Percentiles rank a stretch among this genome's conserved stretches.
Conservation (phyloP, 139 green algal species). For the Chlamydomonas asymmetrica region DNA sequence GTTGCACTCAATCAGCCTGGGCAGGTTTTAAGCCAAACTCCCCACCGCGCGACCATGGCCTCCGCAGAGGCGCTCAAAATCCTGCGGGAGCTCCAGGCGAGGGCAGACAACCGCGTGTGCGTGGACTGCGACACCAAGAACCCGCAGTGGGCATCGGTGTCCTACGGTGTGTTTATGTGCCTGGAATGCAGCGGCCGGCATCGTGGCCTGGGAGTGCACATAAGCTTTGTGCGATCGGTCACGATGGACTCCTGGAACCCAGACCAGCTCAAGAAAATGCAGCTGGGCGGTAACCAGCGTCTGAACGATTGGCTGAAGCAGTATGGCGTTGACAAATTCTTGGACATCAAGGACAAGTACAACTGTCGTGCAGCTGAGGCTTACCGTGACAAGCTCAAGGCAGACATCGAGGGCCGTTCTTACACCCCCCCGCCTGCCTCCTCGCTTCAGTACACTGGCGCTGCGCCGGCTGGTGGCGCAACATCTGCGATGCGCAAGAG, state of each 20-base stretch:
- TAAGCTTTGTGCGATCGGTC: conserved; percentile 96
- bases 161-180: conserved; percentile 98
- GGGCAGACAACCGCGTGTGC: conserved; percentile 91
- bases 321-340: conserved; percentile 91
- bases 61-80: conserved; percentile 71
- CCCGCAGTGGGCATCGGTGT: conserved; percentile 93
- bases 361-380: conserved; percentile 82
- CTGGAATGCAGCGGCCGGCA: conserved; percentile 96
- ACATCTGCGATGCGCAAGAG: neutral
- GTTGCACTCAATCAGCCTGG: no score
- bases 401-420: conserved; percentile 74
- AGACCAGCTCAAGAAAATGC: conserved; percentile 94
- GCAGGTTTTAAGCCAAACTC: no score
- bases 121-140: conserved; percentile 95
- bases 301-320: conserved; percentile 89
- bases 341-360: conserved; percentile 94
- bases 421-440: conserved; percentile 73
- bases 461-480: no score
- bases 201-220: conserved; percentile 94
- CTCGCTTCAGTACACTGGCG: no score
- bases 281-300: conserved; percentile 86
- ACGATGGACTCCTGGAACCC: conserved; percentile 96
- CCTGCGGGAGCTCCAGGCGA: conserved; percentile 81
- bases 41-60: no score
- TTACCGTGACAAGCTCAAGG: conserved; percentile 86